Percentiles rank a stretch among this genome's conserved stretches.
These are phyloP conservation scores for Oryza meyeriana DNA, from an alignment of 176 grass and related monocot genomes.

Conservation along the genomic window DNA sequence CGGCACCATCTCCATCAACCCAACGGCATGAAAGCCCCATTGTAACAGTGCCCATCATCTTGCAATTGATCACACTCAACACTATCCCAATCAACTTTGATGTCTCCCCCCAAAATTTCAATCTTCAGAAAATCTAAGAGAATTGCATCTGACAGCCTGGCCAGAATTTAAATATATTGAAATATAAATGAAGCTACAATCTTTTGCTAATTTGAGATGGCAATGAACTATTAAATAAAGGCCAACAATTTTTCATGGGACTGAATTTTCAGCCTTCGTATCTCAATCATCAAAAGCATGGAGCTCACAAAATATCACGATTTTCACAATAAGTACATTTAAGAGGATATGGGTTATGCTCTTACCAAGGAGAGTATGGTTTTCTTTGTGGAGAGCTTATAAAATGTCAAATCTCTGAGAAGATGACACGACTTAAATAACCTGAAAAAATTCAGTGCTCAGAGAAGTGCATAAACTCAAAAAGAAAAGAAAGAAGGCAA, in stretches of 20 bases:
- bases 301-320: not conserved
- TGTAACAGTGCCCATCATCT: not conserved
- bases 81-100: not conserved
- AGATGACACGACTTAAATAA: slow-evolving; percentile 69
- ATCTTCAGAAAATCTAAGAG: not conserved
- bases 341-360: slow-evolving; percentile 17
- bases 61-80: not conserved
- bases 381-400: slow-evolving; percentile 57
- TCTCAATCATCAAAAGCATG: not conserved
- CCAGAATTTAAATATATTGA: not conserved
- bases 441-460: slow-evolving; percentile 42
- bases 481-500: slow-evolving; percentile 3
- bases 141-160: not conserved
- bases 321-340: slow-evolving; percentile 12
- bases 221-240: not conserved
- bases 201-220: not conserved
- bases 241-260: not conserved
- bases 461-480: slow-evolving; percentile 8
- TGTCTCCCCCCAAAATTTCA: not conserved
- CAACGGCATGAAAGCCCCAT: slow-evolving; percentile 1
- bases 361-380: slow-evolving; percentile 67
- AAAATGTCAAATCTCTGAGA: slow-evolving; percentile 65
- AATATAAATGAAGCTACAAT: slow-evolving; percentile 3
- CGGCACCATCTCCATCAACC: slow-evolving; percentile 32
- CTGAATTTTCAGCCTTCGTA: not conserved